These are phyloP conservation scores for Coemansia sp. DNA, from an alignment of 192 early-diverging fungal species.

Conservation along the genomic window DNA sequence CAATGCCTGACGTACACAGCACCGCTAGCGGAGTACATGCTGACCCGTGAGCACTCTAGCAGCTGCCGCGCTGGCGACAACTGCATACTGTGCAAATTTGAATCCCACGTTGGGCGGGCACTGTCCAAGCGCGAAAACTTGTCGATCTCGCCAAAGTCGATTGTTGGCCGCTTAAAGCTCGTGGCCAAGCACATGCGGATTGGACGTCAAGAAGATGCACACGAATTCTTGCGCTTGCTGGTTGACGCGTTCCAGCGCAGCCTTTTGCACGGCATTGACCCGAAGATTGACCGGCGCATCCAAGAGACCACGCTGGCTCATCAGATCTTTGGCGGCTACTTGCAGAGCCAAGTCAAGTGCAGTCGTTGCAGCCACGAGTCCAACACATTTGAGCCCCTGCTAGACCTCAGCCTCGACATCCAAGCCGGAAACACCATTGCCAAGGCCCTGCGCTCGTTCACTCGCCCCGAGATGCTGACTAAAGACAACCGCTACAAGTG, in stretches of 20 bases:
- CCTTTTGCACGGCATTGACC: slow-evolving; percentile 59
- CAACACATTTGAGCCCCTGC: slow-evolving; percentile 73
- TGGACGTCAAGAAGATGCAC: slow-evolving; percentile 87
- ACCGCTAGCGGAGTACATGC: slow-evolving; percentile 69
- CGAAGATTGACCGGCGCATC: slow-evolving; percentile 68
- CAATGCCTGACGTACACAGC: slow-evolving; percentile 81
- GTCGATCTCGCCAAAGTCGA: slow-evolving; percentile 64
- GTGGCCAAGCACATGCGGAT: slow-evolving; percentile 78
- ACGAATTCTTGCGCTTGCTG: slow-evolving; percentile 80
- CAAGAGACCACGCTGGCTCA: slow-evolving; percentile 77
- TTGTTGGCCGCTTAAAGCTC: slow-evolving; percentile 66
- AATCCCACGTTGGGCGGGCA: slow-evolving; percentile 65
- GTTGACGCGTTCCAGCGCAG: slow-evolving; percentile 73
- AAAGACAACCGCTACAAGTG: slow-evolving; percentile 80
- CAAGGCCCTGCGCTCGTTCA: slow-evolving; percentile 72
- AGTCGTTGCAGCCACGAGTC: slow-evolving; percentile 70
- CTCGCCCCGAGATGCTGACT: slow-evolving; percentile 66
- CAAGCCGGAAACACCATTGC: slow-evolving; percentile 64
- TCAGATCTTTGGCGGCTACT: slow-evolving; percentile 83
- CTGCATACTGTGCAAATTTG: slow-evolving; percentile 77
- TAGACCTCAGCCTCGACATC: slow-evolving; percentile 83
- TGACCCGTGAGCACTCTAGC: slow-evolving; percentile 61
- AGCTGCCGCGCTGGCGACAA: slow-evolving; percentile 64
- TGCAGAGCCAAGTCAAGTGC: slow-evolving; percentile 80
- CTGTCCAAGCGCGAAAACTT: slow-evolving; percentile 54